Base-by-base conservation (phyloP, 352 stramenopile species). In the Stramenopiles sp. region DNA sequence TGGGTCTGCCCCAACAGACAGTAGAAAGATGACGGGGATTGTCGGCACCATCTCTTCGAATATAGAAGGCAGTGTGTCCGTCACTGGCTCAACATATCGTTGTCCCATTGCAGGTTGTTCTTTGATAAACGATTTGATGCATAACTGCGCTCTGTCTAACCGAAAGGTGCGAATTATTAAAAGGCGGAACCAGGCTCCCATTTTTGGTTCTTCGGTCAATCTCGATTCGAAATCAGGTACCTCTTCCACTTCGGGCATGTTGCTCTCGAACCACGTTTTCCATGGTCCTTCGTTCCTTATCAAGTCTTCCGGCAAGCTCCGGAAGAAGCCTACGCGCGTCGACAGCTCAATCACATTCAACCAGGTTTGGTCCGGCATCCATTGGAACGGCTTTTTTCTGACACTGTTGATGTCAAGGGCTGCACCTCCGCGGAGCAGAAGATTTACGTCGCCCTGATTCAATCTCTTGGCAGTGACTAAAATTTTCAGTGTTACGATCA, bases 401-500 rank as follows among this genome's bases (percentile, higher is more conserved):
- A 98, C 94, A 4, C 87, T 95, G 85, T 98, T 98, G 84, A 98
- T 98, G 82, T 99, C 96, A 7, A 98, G 86, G 33, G 94, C 95
- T 0, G 95, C 95, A 80, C 95, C 96, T 83, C 95, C 95, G 80
- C 94, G 89, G 32, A 98, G 95, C 80, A 99, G 91, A 22, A 98
- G 84, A 0, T 90, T 97, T 14, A 99, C 90, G 86, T 99, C 95
- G 83, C 92, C 92, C 8, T 87, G 87, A 67, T 94, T 97, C n/a
- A 99, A 83, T 33, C 97, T 83, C 39, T 82, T 90, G 75, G 95
- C 94, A 0, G 92, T 97, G 22, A 98, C 94, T 44, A 99, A 88
- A 83, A 98, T 98, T 88, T 99, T 99, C 85, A 98, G 90, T 0
- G 96, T 98, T 30, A 98, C 85, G 14, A 98, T 86, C 39, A 99